Evolutionary conservation across 495 filamentous ascomycete species (phyloP), one percentile per base, ranked within the genome.

Genomic region (Echria macrotheca): DNA sequence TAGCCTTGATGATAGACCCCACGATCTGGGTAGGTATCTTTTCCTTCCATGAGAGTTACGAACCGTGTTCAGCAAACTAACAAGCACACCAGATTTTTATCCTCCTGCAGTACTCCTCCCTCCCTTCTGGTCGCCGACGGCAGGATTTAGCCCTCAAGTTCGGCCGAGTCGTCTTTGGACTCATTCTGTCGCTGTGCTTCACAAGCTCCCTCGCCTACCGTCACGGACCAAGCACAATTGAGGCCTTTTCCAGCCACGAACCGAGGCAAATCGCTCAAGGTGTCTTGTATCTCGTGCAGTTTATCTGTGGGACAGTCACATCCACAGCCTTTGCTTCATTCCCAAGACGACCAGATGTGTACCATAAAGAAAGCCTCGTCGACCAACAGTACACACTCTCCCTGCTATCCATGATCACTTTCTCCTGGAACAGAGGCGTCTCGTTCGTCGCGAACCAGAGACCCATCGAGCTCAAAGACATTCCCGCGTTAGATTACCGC

Each of bases 311-410:
- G 6, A 19, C 66, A 6, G 22, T 46, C 0, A 23, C 51, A 12
- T 28, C 57, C n/a, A 21, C 56, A 32, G 50, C 58, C 44, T 58
- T 61, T 49, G 48, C 68, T 41, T 49, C 44, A 15, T 56, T 86
- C 9, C 81, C 80, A 2, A 74, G 83, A 21, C 74, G 82, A 9
- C 83, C 84, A 5, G 66, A 79, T 47, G 72, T 87, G 17, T 76
- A 63, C 14, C 70, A 67, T 36, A 55, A 62, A 18, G 76, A 70
- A 9, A 53, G 65, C 14, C 42, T 70, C 1, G 81, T 87, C 10
- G 84, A 87, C 60, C 66, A 69, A 31, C 78, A 84, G 58, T 63
- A 65, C 28, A 80, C 79, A 0, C 69, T 72, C 1, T 80, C 79
- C 2, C 65, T 77, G 0, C 53, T 81, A 4, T 64, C 61, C 23